phyloP scores from a whole-genome alignment of 169 alveolate species.

The Plasmodium fragile region DNA sequence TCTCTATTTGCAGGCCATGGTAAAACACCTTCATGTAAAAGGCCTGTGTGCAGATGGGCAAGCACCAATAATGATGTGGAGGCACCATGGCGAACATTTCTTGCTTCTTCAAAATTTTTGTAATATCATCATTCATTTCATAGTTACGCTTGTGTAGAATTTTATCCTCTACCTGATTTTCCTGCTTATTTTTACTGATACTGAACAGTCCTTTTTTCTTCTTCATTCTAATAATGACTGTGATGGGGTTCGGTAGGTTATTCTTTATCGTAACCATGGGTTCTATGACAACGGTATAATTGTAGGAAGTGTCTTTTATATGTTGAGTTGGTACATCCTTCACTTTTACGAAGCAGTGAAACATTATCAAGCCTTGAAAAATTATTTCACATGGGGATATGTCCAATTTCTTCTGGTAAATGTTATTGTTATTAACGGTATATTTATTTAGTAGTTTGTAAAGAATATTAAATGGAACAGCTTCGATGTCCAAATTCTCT shows the following conservation, averaged over 20 bases:
- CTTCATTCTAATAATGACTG: constrained; percentile 77
- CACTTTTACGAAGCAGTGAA: constrained; percentile 78
- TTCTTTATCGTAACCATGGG: constrained; percentile 82
- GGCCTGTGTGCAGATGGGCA: constrained; percentile 66
- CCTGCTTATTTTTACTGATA: constrained; percentile 38
- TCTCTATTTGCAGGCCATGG: constrained; percentile 74
- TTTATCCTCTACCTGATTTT: constrained; percentile 17
- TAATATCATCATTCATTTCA: constrained; percentile 72
- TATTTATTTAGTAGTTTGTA: constrained; percentile 64
- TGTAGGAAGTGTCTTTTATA: constrained; percentile 79
- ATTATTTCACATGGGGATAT: constrained; percentile 80
- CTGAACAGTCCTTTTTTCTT: constrained; percentile 59
- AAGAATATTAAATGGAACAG: constrained; percentile 61
- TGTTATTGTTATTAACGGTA: constrained; percentile 51
- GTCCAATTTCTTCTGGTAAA: constrained; percentile 76
- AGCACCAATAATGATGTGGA: constrained; percentile 80
- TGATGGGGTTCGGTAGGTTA: constrained; percentile 81
- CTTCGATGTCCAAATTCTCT: constrained; percentile 43
- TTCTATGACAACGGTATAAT: constrained; percentile 79
- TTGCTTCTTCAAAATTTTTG: constrained; percentile 73
- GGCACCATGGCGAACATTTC: constrained; percentile 77
- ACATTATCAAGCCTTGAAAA: constrained; percentile 77
- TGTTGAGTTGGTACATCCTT: constrained; percentile 82
- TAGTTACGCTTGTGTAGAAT: constrained; percentile 2
- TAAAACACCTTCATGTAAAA: constrained; percentile 68